Evolutionary conservation across 1,284 basidiomycete genomes (phyloP).

Genomic region (Sanghuangporus weigelae): DNA sequence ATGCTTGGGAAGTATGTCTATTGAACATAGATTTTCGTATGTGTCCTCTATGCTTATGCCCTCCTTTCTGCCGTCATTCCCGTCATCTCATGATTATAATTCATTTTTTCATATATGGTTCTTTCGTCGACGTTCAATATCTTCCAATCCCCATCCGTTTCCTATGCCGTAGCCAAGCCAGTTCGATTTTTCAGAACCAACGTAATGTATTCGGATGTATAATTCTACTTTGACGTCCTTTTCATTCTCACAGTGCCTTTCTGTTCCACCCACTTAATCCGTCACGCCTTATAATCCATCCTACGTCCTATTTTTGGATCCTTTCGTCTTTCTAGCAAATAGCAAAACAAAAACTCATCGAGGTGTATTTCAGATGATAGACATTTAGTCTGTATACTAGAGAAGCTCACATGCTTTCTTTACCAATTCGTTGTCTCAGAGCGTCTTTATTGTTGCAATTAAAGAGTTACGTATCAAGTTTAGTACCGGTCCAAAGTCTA

Average conservation of each 20-base stretch:
- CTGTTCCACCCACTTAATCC: background rate
- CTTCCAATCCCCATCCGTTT: background rate
- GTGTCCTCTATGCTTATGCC: background rate
- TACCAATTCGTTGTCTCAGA: background rate
- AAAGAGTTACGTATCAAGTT: too few relatives aligned
- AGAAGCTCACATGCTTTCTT: background rate
- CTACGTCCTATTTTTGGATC: background rate
- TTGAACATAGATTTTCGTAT: conserved; percentile 1
- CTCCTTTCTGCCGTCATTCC: background rate
- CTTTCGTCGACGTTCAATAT: background rate
- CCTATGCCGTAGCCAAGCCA: background rate
- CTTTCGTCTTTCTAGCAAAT: background rate
- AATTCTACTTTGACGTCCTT: background rate
- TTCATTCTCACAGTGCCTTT: background rate
- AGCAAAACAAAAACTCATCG: background rate
- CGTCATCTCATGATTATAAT: background rate
- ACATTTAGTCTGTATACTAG: background rate
- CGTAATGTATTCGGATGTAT: conserved; percentile 7
- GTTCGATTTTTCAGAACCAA: background rate
- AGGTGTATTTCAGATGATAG: background rate
- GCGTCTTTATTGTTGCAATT: too few relatives aligned
- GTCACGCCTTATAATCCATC: background rate
- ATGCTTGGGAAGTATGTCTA: background rate
- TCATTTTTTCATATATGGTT: background rate
- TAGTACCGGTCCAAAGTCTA: too few relatives aligned